Percentiles rank a stretch among this genome's conserved stretches.
These are phyloP conservation scores for Acacia crassicarpa DNA, from an alignment of 306 rosid genomes.

Conservation along the genomic window DNA sequence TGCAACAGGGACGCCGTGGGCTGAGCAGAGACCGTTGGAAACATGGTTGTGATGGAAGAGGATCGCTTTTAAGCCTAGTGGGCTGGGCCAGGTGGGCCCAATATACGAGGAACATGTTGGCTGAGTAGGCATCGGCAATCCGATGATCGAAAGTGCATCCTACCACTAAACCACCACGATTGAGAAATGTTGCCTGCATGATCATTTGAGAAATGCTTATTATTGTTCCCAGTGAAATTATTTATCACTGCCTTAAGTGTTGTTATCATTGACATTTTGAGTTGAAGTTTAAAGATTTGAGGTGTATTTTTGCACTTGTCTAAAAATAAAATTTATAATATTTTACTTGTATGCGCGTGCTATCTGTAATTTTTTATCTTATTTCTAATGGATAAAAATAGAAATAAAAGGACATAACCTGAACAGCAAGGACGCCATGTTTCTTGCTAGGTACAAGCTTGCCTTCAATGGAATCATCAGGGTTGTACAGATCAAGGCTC, in stretches of 20 bases:
- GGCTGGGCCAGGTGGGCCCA: slow-evolving; percentile 67
- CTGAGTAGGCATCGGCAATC: slow-evolving; percentile 71
- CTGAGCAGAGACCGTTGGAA: slow-evolving; percentile 43
- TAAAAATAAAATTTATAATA: too few species aligned
- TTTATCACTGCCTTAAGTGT: too few species aligned
- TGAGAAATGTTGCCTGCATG: slow-evolving; percentile 59
- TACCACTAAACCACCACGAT: slow-evolving; percentile 75
- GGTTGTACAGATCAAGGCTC: slow-evolving; percentile 59
- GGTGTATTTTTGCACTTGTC: too few species aligned
- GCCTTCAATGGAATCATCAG: slow-evolving; percentile 57
- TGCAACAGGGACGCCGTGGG: slow-evolving; percentile 34
- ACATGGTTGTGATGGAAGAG: slow-evolving; percentile 41
- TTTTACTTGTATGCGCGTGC: too few species aligned
- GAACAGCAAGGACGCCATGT: slow-evolving; percentile 68
- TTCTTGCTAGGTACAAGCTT: slow-evolving; percentile 64
- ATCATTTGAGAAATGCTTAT: too few species aligned
- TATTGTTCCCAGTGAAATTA: too few species aligned
- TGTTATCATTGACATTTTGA: too few species aligned
- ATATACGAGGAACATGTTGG: slow-evolving; percentile 70
- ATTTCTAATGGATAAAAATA: not conserved
- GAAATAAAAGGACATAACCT: slow-evolving; percentile 38
- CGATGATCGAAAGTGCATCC: slow-evolving; percentile 87
- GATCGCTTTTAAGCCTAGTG: slow-evolving; percentile 22
- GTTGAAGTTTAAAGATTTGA: too few species aligned
- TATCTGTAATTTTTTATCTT: not conserved